Evolutionary conservation across 2,329 filamentous ascomycete species (phyloP), one percentile per base, ranked within the genome.

Genomic region (Fusarium sp.): DNA sequence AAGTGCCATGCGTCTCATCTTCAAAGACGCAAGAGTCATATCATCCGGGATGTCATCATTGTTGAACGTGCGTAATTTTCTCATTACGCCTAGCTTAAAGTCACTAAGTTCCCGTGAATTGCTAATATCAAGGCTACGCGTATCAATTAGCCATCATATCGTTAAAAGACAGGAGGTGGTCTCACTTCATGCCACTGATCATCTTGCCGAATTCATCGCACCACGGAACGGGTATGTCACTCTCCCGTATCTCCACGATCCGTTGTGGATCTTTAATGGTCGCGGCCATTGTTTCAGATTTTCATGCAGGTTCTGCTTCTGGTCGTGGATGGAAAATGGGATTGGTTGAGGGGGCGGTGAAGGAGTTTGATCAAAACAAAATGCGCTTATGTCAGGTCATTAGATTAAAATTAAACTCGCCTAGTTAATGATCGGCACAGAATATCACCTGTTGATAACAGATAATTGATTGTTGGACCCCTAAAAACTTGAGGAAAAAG

Each of bases 161-260:
- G 0, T 0, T 2, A 0, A 8, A 3, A 4, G 16, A 2, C 1
- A 40, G 5, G 43, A 47, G 3, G 30, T 20, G 10, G 3, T 6
- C 44, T 50, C 24, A 68, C 63, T 52, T 58, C 57, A 68, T 63
- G 15, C 63, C 57, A n/a, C 64, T 68, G 20, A 63, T 44, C 63
- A 68, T 68, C 34, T 58, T 68, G 9, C 61, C 42, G 24, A 58
- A 68, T 9, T 68, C 65, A 3, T 68, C 65, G 20, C 63, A 68
- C 57, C 57, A 68, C 0, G 64, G 63, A 9, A 63, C 51, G 5
- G 45, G 24, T 9, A 68, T 47, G 0, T 68, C 57, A 5, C 65
- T 58, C 4, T 50, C n/a, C 8, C 20, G 34, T 12, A 68, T 29
- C 10, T 58, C 51, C 15, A 49, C 34, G n/a, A 68, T 68, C 5